phyloP scores from a whole-genome alignment of 371 early-diverging fungal genomes.

The Dinochytrium kinnereticum region DNA sequence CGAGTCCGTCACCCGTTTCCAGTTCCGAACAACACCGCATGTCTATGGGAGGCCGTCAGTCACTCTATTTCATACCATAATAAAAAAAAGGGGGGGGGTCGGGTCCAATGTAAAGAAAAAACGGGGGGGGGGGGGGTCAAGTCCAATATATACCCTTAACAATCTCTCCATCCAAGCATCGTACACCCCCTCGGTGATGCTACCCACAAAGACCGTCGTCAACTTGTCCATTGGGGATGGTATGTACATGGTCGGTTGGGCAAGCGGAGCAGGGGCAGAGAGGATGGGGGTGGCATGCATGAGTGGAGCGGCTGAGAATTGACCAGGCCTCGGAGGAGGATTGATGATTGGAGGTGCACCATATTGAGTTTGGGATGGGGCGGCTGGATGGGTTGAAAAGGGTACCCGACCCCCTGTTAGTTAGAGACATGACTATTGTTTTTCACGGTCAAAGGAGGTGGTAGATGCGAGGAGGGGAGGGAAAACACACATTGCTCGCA shows the following conservation, averaged over 20 bases:
- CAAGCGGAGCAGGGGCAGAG: neutral
- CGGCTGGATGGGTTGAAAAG: too few relatives aligned
- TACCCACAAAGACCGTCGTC: constrained; percentile 76
- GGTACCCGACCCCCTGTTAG: too few relatives aligned
- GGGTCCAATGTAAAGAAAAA: too few relatives aligned
- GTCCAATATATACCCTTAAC: constrained; percentile 57
- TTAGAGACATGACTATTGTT: too few relatives aligned
- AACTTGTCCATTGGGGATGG: constrained; percentile 56
- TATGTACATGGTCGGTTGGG: neutral
- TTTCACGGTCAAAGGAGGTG: too few relatives aligned
- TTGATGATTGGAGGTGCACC: neutral
- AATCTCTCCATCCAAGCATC: constrained; percentile 76
- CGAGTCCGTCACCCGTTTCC: constrained; percentile 78
- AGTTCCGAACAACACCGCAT: constrained; percentile 66
- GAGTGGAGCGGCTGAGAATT: neutral
- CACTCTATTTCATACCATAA: too few relatives aligned
- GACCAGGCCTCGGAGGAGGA: neutral
- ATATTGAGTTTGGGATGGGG: neutral
- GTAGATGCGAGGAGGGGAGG: too few relatives aligned
- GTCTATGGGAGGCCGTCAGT: constrained; percentile 48
- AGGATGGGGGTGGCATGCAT: neutral
- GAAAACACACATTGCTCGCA: too few relatives aligned
- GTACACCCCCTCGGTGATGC: constrained; percentile 72
- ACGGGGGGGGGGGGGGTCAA: too few relatives aligned
- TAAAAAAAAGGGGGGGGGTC: too few relatives aligned